Evolutionary conservation across 1,139 yeast species (phyloP), one percentile per base, ranked within the genome.

Genomic region (Scheffersomyces quercinus): DNA sequence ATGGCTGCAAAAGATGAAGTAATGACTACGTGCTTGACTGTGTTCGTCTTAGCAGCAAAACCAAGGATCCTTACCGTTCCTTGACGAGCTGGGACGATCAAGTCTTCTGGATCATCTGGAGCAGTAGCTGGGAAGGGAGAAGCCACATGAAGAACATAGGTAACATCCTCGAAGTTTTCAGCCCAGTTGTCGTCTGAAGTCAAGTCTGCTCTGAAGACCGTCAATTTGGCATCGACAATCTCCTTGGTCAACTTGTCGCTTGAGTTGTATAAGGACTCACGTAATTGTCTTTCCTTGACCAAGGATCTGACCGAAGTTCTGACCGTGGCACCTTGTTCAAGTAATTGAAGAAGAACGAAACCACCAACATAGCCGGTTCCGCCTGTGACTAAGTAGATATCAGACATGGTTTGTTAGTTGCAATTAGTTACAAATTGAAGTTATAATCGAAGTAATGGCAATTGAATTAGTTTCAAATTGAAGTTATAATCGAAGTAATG

Each of bases 1-100:
- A 70, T 51, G 4, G 63, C 58, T 10, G 56, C 60, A 34, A 35
- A 37, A 5, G 68, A 63, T 10, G 68, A 64, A 11, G 68, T 63
- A 13, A 59, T 44, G 4, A 65, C 64, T 9, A 65, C 62, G 7
- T 54, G 41, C 14, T 50, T 51, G 29, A 64, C 51, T 1, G 35
- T 31, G 35, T 31, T 31, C n/a, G 35, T 31, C 7, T 14, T 20
- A 7, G 35, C 35, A 31, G 35, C 35, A 14, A 14, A 31, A 5
- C 35, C 24, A n/a, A 31, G 35, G 35, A 31, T 31, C 13, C 48
- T 32, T 28, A 50, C 16, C 11, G 56, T 35, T 6, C 59, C 59
- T 12, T 39, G 45, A 8, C 46, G 44, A 14, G 50, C 58, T 0
- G 55, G 47, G 10, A 41, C 40, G 11, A 43, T 39, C 37, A 40